Evolutionary conservation across 2,329 filamentous ascomycete genomes (phyloP), one percentile per base, ranked within the genome.

Genomic region (Coniella vitis): DNA sequence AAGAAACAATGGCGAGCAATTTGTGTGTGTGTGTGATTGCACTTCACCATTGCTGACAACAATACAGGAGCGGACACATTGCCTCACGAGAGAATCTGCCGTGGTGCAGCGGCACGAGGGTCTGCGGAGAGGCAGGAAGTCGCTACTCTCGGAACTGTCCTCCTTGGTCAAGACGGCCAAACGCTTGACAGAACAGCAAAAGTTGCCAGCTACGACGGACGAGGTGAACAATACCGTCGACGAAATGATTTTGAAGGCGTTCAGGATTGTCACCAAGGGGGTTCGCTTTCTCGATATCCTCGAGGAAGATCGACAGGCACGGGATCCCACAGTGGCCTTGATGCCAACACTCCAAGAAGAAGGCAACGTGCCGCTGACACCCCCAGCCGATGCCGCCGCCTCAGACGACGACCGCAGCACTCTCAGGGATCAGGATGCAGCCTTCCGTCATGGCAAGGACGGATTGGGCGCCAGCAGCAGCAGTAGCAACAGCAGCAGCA

Each of bases 191-290:
- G 88, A 90, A 59, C 75, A 80, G 54, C 81, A 87, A 50, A 74
- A 71, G 51, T 56, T 66, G 37, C 56, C 68, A 0, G 65, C 69
- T 13, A 70, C 74, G 0, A 63, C 69, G 0, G 76, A 84, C 25
- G 75, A 81, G 39, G 73, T 86, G 12, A 88, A 88, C 59, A 81
- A 86, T 58, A 79, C 91, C 49, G 79, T 96, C 49, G 91, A 97
- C 61, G 87, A 95, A 63, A 89, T 97, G 79, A 86, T 97, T 20
- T 71, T 95, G 46, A 93, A 90, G 65, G 90, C 90, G 0, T 97
- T 95, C 71, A 90, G 87, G 62, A 90, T 97, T 45, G 87, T 95
- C n/a, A 91, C 84, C 41, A 84, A 91, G 59, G 90, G 87, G 13
- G 89, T 96, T 21, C 79, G 85, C 38, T 97, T 98, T 61, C 75